Percentiles rank a stretch among this genome's conserved stretches.
phyloP scores from a whole-genome alignment of 768 basidiomycete genomes.

The Lactarius indigo region DNA sequence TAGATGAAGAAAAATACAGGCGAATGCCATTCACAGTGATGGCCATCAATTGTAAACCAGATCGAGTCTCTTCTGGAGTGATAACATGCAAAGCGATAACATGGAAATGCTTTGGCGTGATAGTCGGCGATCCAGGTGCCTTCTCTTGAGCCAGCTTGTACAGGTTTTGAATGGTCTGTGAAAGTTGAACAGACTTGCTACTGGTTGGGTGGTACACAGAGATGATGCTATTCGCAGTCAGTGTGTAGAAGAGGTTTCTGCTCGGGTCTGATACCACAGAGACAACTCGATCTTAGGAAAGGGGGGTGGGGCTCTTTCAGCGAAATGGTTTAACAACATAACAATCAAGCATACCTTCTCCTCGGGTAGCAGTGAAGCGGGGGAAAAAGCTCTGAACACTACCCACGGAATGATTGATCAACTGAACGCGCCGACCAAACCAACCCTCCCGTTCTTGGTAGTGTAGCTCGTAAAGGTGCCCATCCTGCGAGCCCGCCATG shows the following conservation, averaged over 20 bases:
- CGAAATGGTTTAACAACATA: slow-evolving; percentile 4
- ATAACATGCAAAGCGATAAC: slow-evolving; percentile 71
- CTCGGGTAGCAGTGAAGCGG: slow-evolving; percentile 56
- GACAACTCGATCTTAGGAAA: slow-evolving; percentile 60
- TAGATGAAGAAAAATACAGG: slow-evolving; percentile 71
- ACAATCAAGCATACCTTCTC: slow-evolving; percentile 53
- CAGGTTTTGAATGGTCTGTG: slow-evolving; percentile 73
- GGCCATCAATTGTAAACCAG: slow-evolving; percentile 72
- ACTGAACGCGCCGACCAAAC: slow-evolving; percentile 83
- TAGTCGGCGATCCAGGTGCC: slow-evolving; percentile 68
- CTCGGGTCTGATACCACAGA: slow-evolving; percentile 61
- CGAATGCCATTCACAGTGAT: slow-evolving; percentile 80
- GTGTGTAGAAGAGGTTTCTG: slow-evolving; percentile 74
- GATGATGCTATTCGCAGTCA: slow-evolving; percentile 63
- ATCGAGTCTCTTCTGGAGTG: slow-evolving; percentile 60
- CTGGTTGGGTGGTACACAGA: slow-evolving; percentile 60
- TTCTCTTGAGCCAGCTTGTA: slow-evolving; percentile 79
- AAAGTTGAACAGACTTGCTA: slow-evolving; percentile 63
- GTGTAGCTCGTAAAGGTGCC: slow-evolving; percentile 86
- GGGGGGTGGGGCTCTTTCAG: slow-evolving; percentile 9
- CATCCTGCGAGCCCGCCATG: slow-evolving; percentile 82
- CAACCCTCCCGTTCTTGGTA: slow-evolving; percentile 90
- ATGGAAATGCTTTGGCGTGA: slow-evolving; percentile 66
- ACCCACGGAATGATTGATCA: slow-evolving; percentile 84
- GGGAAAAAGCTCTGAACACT: slow-evolving; percentile 78